Conservation (phyloP, 2,329 filamentous ascomycete genomes). For the Ophiostoma novo-ulmi region DNA sequence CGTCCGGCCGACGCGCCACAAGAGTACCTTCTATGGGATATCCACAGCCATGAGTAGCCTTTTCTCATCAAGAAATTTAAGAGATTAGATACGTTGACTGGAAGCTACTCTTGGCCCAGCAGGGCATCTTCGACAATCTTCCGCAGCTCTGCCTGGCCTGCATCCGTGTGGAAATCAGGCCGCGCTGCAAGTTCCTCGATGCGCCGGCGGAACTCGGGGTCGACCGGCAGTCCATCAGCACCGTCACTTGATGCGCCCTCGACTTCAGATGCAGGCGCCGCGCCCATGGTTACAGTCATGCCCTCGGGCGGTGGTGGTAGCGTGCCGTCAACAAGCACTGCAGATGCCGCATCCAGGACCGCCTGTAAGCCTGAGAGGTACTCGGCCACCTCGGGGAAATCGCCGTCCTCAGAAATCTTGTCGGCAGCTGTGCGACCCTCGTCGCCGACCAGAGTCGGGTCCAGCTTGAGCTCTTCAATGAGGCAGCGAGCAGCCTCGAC, state of each 20-base stretch:
- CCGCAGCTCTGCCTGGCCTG: constrained; percentile 73
- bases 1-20: constrained; percentile 45
- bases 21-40: constrained; percentile 59
- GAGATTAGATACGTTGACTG: constrained; percentile 44
- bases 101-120: constrained; percentile 23
- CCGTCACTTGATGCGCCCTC: background rate
- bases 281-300: constrained; percentile 70
- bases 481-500: constrained; percentile 71
- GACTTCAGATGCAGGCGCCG: constrained; percentile 45
- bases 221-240: constrained; percentile 48
- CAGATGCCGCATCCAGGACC: constrained; percentile 28
- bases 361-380: constrained; percentile 53
- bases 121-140: constrained; percentile 77
- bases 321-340: constrained; percentile 26
- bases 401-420: constrained; percentile 71
- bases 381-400: constrained; percentile 67
- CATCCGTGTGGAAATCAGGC: constrained; percentile 75
- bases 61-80: background rate
- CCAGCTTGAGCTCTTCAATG: constrained; percentile 74
- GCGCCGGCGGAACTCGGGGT: constrained; percentile 75
- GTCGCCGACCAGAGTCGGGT: constrained; percentile 59
- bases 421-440: constrained; percentile 77
- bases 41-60: constrained; percentile 41
- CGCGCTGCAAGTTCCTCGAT: constrained; percentile 85
- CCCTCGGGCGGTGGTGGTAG: constrained; percentile 68